Percentiles rank a stretch among this genome's conserved stretches.
Evolutionary conservation across 768 basidiomycete genomes (phyloP).

Genomic region (Piloderma croceum): DNA sequence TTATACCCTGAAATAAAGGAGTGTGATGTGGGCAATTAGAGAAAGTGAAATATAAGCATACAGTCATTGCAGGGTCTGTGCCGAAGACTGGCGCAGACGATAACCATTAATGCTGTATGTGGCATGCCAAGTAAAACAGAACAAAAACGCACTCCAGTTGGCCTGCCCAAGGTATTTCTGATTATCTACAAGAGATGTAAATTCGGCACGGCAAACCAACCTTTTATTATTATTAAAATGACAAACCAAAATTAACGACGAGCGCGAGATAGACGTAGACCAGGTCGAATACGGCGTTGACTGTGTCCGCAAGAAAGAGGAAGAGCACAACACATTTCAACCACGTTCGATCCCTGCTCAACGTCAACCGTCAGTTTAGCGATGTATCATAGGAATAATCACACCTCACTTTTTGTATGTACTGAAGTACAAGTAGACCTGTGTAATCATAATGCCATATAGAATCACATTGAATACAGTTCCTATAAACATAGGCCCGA

Average conservation of each 20-base stretch:
- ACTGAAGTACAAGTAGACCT: slow-evolving; percentile 18
- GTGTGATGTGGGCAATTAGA: not conserved
- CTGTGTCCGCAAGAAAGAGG: slow-evolving; percentile 44
- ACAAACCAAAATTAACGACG: slow-evolving; percentile 40
- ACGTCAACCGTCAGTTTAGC: not conserved
- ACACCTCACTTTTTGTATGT: slow-evolving; percentile 14
- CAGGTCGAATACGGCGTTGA: slow-evolving; percentile 41
- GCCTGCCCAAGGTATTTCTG: slow-evolving; percentile 19
- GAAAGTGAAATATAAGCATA: slow-evolving; percentile 12
- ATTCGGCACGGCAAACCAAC: too few relatives aligned
- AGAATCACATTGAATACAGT: slow-evolving; percentile 24
- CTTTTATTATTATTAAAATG: not conserved
- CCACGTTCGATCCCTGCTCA: slow-evolving; percentile 37
- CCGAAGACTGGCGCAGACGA: not conserved
- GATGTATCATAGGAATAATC: not conserved
- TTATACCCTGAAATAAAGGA: slow-evolving; percentile 33
- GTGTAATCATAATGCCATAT: slow-evolving; percentile 19
- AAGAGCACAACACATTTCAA: slow-evolving; percentile 43
- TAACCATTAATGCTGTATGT: too few relatives aligned
- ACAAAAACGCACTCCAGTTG: slow-evolving; percentile 21
- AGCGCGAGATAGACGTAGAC: slow-evolving; percentile 44
- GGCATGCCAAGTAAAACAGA: not conserved
- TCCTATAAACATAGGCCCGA: slow-evolving; percentile 46
- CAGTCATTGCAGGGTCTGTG: slow-evolving; percentile 42
- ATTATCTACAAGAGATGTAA: slow-evolving; percentile 19